Evolutionary conservation across 208 protist genomes (phyloP).

Genomic region (Leishmania turanica): DNA sequence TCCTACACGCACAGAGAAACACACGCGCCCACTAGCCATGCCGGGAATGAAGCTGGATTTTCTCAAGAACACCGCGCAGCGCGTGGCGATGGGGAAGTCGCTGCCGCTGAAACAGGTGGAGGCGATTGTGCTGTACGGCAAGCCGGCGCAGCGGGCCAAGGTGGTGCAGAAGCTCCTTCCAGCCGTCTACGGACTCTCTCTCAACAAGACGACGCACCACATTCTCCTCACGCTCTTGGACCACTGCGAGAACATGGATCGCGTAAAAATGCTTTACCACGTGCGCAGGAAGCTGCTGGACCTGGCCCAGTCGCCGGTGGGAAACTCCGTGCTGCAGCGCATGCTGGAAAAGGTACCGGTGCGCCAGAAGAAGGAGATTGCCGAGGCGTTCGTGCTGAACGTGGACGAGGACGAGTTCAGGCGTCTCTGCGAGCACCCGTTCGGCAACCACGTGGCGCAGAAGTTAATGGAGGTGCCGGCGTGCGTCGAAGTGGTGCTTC

Average conservation of each 20-base stretch:
- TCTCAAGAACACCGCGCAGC: conserved; percentile 87
- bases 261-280: conserved; percentile 84
- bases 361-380: conserved; percentile 82
- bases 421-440: conserved; percentile 75
- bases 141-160: conserved; percentile 78
- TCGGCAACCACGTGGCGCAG: conserved; percentile 89
- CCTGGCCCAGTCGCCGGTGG: conserved; percentile 66
- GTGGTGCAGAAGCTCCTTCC: conserved; percentile 83
- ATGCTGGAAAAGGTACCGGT: conserved; percentile 77
- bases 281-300: conserved; percentile 81
- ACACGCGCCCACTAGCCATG: conserved; percentile 17
- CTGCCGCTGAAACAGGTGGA: conserved; percentile 89
- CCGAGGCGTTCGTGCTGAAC: conserved; percentile 84
- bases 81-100: conserved; percentile 74
- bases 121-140: conserved; percentile 86
- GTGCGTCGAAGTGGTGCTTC: conserved; percentile 66
- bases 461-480: conserved; percentile 77
- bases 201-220: conserved; percentile 82
- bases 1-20: neutral
- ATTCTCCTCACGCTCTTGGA: conserved; percentile 76
- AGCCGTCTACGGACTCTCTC: conserved; percentile 66
- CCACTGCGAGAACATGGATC: conserved; percentile 74
- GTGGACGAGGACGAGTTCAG: conserved; percentile 76
- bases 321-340: conserved; percentile 82
- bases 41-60: conserved; percentile 87